A percentile compares a stretch with the other conserved stretches of the same genome.
These are phyloP conservation scores for Lignosus rhinocerotis DNA, from an alignment of 1,284 basidiomycete species.

Conservation along the genomic window DNA sequence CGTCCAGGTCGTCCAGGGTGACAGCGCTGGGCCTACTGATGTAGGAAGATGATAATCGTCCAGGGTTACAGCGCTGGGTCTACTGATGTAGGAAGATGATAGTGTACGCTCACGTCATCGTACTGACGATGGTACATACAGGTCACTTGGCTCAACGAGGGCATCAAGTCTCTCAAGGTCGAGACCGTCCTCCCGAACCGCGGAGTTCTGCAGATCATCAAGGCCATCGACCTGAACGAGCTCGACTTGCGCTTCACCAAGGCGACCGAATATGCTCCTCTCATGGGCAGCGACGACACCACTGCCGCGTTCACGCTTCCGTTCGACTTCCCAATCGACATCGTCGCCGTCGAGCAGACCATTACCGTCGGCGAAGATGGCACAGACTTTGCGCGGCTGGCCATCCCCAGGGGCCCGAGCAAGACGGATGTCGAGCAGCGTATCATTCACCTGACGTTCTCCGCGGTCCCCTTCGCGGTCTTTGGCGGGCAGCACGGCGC, in stretches of 20 bases:
- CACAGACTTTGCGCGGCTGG: constrained; percentile 60
- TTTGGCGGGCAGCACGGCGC: constrained; percentile 50
- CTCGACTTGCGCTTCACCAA: constrained; percentile 64
- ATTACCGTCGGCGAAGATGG: constrained; percentile 59
- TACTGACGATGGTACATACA: constrained; percentile 25
- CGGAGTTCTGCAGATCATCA: constrained; percentile 65
- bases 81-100: constrained; percentile 42
- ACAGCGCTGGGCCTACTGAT: constrained; percentile 61
- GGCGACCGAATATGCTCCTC: constrained; percentile 55
- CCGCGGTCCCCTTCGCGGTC: constrained; percentile 61
- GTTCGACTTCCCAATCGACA: constrained; percentile 73
- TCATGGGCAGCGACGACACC: constrained; percentile 60
- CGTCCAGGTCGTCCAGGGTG: constrained; percentile 67
- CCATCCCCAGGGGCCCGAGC: constrained; percentile 60
- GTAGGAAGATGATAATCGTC: constrained; percentile 43
- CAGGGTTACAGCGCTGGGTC: constrained; percentile 67
- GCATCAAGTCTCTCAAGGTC: constrained; percentile 67
- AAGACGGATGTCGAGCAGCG: constrained; percentile 65
- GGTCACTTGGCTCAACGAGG: constrained; percentile 78
- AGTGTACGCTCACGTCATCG: not conserved
- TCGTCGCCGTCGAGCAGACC: constrained; percentile 61
- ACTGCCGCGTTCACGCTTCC: constrained; percentile 68
- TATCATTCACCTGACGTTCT: constrained; percentile 65
- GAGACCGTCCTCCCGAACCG: constrained; percentile 66
- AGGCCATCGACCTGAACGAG: constrained; percentile 64